These are phyloP conservation scores for Gymnopilus junonius DNA, from an alignment of 768 basidiomycete species.

Conservation along the genomic window DNA sequence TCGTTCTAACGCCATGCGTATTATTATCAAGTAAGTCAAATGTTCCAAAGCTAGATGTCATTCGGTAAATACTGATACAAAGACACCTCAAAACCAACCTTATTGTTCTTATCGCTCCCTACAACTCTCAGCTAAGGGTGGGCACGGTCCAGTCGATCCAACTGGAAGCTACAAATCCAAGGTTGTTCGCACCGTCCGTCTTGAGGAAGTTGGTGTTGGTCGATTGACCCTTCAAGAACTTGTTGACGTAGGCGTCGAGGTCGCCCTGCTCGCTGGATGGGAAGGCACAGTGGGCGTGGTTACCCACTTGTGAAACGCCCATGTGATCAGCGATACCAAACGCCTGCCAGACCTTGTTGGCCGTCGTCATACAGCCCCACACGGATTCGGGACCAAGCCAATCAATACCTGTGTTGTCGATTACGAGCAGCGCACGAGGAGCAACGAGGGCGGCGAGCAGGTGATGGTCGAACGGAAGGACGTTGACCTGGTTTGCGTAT, in stretches of 20 bases:
- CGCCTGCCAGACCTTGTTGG: conserved; percentile 53
- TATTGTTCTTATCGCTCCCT: background rate
- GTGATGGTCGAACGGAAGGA: conserved; percentile 65
- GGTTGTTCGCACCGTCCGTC: conserved; percentile 46
- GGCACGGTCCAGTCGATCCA: conserved; percentile 59
- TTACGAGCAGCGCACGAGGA: conserved; percentile 54
- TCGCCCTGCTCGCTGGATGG: conserved; percentile 48
- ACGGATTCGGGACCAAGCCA: conserved; percentile 58
- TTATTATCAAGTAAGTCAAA: too few species aligned
- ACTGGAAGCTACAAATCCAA: conserved; percentile 40
- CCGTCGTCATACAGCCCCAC: conserved; percentile 56
- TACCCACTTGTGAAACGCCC: conserved; percentile 59
- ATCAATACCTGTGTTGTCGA: conserved; percentile 58
- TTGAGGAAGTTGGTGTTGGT: conserved; percentile 51
- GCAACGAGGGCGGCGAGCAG: conserved; percentile 58
- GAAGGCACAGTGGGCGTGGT: conserved; percentile 60
- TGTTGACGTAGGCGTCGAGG: conserved; percentile 58
- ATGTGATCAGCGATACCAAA: conserved; percentile 49
- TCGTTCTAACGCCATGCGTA: too few species aligned
- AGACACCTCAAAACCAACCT: background rate
- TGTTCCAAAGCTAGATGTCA: background rate
- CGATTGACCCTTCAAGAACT: conserved; percentile 52
- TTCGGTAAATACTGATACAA: background rate
- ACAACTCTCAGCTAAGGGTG: conserved; percentile 32
- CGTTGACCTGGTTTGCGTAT: conserved; percentile 47